Evolutionary conservation across 148 eudicot species (phyloP).

Genomic region (Tetragonia tetragonoides): DNA sequence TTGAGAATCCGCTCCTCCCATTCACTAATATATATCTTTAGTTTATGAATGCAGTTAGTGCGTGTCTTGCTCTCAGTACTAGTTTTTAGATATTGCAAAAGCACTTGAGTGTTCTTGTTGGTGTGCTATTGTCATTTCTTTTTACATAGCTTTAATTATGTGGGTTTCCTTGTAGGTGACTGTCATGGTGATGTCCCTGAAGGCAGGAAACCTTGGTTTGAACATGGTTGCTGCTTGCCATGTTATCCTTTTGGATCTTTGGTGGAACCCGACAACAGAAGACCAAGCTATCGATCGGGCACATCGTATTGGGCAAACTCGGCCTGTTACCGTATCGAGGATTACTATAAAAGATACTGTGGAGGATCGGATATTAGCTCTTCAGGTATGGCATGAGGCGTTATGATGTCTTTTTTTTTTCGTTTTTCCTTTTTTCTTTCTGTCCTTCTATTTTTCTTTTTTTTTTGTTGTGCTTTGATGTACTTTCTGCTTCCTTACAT

Average conservation of each 20-base stretch:
- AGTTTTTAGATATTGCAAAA: neutral
- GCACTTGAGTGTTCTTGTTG: neutral
- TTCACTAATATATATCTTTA: neutral
- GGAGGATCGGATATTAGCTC: slow-evolving; percentile 92
- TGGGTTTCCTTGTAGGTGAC: slow-evolving; percentile 54
- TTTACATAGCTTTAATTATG: neutral
- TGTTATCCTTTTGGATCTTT: slow-evolving; percentile 97
- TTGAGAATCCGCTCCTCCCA: too few species aligned
- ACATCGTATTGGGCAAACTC: slow-evolving; percentile 98
- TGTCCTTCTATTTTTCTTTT: neutral
- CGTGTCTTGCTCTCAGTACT: neutral
- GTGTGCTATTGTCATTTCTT: neutral
- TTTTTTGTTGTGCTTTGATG: neutral
- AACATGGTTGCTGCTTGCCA: slow-evolving; percentile 98
- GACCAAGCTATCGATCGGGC: slow-evolving; percentile 99
- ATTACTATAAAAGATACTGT: slow-evolving; percentile 88
- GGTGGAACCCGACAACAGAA: slow-evolving; percentile 99
- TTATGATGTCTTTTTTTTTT: neutral
- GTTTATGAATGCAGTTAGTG: neutral
- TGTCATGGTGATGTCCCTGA: slow-evolving; percentile 94
- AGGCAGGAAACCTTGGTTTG: slow-evolving; percentile 97
- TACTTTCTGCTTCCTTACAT: neutral
- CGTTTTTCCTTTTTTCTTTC: neutral
- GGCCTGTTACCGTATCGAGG: slow-evolving; percentile 87
- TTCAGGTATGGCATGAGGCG: slow-evolving; percentile 56